Evolutionary conservation across 768 basidiomycete genomes (phyloP), one percentile per base, ranked within the genome.

Genomic region (Auriscalpium orientale): DNA sequence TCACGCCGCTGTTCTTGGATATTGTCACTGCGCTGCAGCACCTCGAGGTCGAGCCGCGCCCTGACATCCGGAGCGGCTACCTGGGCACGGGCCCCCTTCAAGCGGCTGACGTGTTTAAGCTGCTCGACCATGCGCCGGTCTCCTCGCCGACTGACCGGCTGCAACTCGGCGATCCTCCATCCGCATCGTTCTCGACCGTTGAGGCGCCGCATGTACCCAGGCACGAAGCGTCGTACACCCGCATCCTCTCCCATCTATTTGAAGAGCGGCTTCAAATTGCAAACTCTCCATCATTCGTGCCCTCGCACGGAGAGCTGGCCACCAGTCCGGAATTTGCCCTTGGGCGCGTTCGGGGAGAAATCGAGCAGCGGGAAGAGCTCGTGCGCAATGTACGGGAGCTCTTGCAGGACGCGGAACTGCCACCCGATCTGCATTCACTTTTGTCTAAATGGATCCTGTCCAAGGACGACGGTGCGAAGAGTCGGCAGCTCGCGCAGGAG

Each of bases 261-360:
- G 77, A 74, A 44, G 81, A 85, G 8, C 81, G 90, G 2, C 74
- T 98, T 1, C 86, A 94, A 58, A 79, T 99, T 56, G 77, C 85
- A 64, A 98, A 99, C 71, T 84, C 87, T 3, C 94, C 92, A 0
- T 74, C 80, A 45, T 77, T 88, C 16, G 83, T 92, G 51, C 66
- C 80, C 10, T 70, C 83, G 13, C 80, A 88, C 56, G 93, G 92
- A 11, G 73, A 79, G 46, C 69, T 84, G 46, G 91, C 92, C 16
- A 95, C 94, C 10, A 87, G 80, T n/a, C 97, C 95, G 2, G 92
- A 98, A 67, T 98, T 87, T 66, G 95, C 97, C 0, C 79, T 98
- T 37, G 95, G 97, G 12, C 87, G 93, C 46, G 84, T 94, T 48
- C 84, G 91, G 40, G 91, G 89, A 2, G 83, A 92, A 62, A 67